Percentiles rank a stretch among this genome's conserved stretches.
Evolutionary conservation across 2,329 filamentous ascomycete genomes (phyloP).

Genomic region (Calonectria leucothoes): DNA sequence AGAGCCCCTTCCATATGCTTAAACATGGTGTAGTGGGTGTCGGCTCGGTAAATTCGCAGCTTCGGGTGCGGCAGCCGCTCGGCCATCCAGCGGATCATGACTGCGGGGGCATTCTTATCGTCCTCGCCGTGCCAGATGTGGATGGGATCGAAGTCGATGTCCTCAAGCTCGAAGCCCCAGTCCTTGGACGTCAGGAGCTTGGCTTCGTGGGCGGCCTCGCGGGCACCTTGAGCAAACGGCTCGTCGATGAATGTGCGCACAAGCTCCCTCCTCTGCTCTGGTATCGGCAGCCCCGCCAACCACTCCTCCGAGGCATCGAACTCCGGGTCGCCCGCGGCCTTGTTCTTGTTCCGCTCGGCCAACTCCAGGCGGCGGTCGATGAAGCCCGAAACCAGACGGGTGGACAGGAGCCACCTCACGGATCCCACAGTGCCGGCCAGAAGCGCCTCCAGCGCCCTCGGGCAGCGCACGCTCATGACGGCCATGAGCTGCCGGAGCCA

Average conservation of each 20-base stretch:
- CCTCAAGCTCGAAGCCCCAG: slow-evolving; percentile 47
- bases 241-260: slow-evolving; percentile 45
- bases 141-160: slow-evolving; percentile 41
- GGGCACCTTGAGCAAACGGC: slow-evolving; percentile 43
- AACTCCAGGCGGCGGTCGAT: slow-evolving; percentile 29
- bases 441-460: slow-evolving; percentile 29
- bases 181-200: slow-evolving; percentile 41
- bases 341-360: slow-evolving; percentile 14
- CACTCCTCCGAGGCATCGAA: slow-evolving; percentile 7
- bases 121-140: slow-evolving; percentile 48
- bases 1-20: slow-evolving; percentile 35
- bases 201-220: slow-evolving; percentile 42
- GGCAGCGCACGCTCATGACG: slow-evolving; percentile 37
- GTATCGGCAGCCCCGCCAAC: not conserved
- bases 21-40: slow-evolving; percentile 47
- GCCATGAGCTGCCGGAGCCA: slow-evolving; percentile 31
- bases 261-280: slow-evolving; percentile 39
- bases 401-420: slow-evolving; percentile 24
- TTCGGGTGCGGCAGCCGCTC: slow-evolving; percentile 47
- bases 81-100: slow-evolving; percentile 50
- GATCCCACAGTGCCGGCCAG: slow-evolving; percentile 17
- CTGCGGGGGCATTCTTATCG: slow-evolving; percentile 47
- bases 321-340: not conserved
- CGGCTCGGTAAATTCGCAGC: slow-evolving; percentile 47
- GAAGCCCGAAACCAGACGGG: not conserved